A percentile compares a stretch with the other conserved stretches of the same genome.
Conservation (phyloP, 2,329 filamentous ascomycete genomes). For the Metarhizium guizhouense region DNA sequence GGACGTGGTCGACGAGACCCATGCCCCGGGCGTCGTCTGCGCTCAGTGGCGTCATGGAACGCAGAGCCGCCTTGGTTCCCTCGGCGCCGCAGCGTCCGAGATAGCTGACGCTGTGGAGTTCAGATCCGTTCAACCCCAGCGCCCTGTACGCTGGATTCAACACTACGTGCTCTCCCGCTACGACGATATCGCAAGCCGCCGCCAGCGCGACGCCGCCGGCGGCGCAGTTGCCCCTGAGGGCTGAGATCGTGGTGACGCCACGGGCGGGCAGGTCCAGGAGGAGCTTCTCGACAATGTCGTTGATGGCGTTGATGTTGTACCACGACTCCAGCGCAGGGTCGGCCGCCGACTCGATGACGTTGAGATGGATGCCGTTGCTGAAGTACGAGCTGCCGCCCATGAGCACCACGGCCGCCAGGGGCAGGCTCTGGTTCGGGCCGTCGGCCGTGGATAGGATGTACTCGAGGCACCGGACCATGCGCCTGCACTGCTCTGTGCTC, state of each 20-base stretch:
- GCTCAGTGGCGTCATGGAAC: conserved; percentile 28
- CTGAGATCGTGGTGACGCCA: conserved; percentile 27
- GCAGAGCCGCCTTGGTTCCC: conserved; percentile 21
- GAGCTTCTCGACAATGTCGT: conserved; percentile 29
- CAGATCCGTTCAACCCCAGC: conserved; percentile 27
- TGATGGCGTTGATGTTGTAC: conserved; percentile 34
- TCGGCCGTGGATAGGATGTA: conserved; percentile 18
- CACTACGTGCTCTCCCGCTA: conserved; percentile 27
- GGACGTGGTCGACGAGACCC: conserved; percentile 29
- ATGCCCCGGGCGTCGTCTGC: conserved; percentile 26
- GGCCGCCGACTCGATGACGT: conserved; percentile 30
- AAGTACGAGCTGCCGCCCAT: conserved; percentile 29
- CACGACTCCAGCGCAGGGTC: conserved; percentile 30
- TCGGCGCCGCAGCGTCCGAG: conserved; percentile 24
- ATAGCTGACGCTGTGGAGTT: conserved; percentile 32
- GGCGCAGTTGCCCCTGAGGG: conserved; percentile 30
- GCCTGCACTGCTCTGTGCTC: conserved; percentile 28
- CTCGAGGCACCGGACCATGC: conserved; percentile 25
- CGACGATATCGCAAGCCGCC: conserved; percentile 25
- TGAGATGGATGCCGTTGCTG: conserved; percentile 33
- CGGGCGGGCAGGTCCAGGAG: conserved; percentile 26
- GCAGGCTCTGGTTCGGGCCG: conserved; percentile 8
- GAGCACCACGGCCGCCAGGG: conserved; percentile 28
- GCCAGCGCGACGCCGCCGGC: conserved; percentile 34
- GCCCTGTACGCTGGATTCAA: conserved; percentile 33